Percentiles rank a stretch among this genome's conserved stretches.
These are phyloP conservation scores for Mortierella sp. DNA, from an alignment of 371 early-diverging fungal species.

Conservation along the genomic window DNA sequence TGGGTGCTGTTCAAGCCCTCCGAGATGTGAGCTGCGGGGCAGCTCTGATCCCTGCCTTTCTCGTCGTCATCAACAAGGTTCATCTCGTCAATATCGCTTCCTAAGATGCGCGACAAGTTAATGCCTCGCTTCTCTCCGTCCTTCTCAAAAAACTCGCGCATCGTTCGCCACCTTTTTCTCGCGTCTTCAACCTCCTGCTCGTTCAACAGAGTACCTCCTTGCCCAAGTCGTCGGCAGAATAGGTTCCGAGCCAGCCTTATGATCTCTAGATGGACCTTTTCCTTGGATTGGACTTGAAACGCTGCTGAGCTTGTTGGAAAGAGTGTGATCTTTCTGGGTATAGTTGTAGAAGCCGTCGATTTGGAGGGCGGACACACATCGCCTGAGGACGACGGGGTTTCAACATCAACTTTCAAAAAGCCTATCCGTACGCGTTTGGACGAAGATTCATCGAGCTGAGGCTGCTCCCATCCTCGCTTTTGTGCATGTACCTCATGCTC, in stretches of 20 bases:
- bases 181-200: slow-evolving; percentile 25
- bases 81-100: slow-evolving; percentile 39
- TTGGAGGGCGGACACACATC: background rate
- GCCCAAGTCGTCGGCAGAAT: slow-evolving; percentile 33
- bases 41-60: background rate
- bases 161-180: slow-evolving; percentile 32
- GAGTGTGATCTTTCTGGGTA: slow-evolving; percentile 11
- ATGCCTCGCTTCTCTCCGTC: slow-evolving; percentile 30
- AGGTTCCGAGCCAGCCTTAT: slow-evolving; percentile 39
- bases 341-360: background rate
- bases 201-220: slow-evolving; percentile 13
- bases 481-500: background rate
- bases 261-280: slow-evolving; percentile 30
- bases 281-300: slow-evolving; percentile 24
- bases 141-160: slow-evolving; percentile 38
- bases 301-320: slow-evolving; percentile 32
- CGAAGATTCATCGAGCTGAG: background rate
- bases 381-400: background rate
- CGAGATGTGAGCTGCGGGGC: no score
- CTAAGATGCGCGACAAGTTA: slow-evolving; percentile 14
- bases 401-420: background rate
- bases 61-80: slow-evolving; percentile 26
- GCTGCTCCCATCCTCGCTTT: slow-evolving; percentile 8
- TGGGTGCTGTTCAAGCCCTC: no score
- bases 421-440: slow-evolving; percentile 17